phyloP scores from a whole-genome alignment of 23 red algal species.

The Porphyridium purpureum region DNA sequence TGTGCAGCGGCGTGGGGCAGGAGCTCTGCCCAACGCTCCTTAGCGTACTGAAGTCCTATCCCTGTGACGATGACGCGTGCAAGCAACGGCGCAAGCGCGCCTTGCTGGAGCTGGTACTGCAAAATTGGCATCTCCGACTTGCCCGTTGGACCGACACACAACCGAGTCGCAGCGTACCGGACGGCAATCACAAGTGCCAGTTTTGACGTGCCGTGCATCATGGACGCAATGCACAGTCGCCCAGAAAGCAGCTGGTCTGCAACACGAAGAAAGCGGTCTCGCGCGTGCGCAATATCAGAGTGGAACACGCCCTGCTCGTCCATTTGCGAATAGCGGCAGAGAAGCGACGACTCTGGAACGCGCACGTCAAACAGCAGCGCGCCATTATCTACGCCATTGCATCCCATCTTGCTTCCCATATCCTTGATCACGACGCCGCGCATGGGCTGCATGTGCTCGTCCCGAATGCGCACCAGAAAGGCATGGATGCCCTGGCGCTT shows the following conservation, averaged over 20 bases:
- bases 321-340: conserved; percentile 5
- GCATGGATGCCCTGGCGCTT: conserved; percentile 8
- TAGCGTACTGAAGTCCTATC: not conserved
- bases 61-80: not conserved
- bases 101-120: conserved; percentile 2
- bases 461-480: conserved; percentile 15
- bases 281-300: not conserved
- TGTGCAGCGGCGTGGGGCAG: not conserved
- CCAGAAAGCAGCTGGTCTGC: conserved; percentile 10
- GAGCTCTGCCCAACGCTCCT: conserved; percentile 1
- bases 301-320: conserved; percentile 1
- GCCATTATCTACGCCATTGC: conserved; percentile 19
- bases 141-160: conserved; percentile 1
- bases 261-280: conserved; percentile 5
- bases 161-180: conserved; percentile 8
- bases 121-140: conserved; percentile 1
- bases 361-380: conserved; percentile 11
- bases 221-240: conserved; percentile 13
- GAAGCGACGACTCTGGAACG: conserved; percentile 2
- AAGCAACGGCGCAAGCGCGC: conserved; percentile 5
- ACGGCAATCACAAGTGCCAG: conserved; percentile 6
- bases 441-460: not conserved
- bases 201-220: conserved; percentile 9
- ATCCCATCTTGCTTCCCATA: conserved; percentile 18
- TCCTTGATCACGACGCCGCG: conserved; percentile 8